Evolutionary conservation across 257 asterid species (phyloP), one percentile per base, ranked within the genome.

Genomic region (Solanum chmielewskii): DNA sequence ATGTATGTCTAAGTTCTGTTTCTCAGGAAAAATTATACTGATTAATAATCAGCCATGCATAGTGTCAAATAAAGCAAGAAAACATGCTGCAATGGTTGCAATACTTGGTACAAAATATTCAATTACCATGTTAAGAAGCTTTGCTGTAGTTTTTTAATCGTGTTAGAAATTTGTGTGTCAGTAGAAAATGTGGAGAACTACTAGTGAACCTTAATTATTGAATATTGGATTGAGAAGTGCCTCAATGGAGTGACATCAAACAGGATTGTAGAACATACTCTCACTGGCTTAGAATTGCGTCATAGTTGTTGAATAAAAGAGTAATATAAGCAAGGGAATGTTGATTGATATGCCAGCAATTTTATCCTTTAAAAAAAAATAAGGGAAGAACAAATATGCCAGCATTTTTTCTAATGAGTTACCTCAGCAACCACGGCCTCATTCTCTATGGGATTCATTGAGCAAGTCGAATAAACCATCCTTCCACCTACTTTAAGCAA

Each of bases 401-500:
- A 78, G 66, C 41, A 27, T 80, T 80, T 39, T 49, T 29, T 44
- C 29, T 29, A 80, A 45, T 49, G 69, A 81, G 86, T 77, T 94
- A 95, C 98, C 97, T 96, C 98, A 11, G 98, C 93, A 86, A 94
- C 95, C 69, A 90, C 98, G 33, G 98, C 94, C 90, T 94, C 97
- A 86, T 94, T 93, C 91, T 94, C 97, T 88, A 93, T 90, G 68
- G 98, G 98, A 88, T 94, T 94, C 95, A 94, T 93, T 35, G 97
- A 93, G 92, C 98, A 93, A 83, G 98, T 94, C 59, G 98, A 94
- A 88, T 94, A 94, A 49, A 94, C 93, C 93, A 94, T 90, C 88
- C 94, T 92, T 31, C 98, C 95, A 89, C 97, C 98, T 87, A 93
- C 95, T 90, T 93, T 94, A 87, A 94, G 97, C 95, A 97, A 93